Percentiles rank a stretch among this genome's conserved stretches.
phyloP scores from a whole-genome alignment of 805 yeast species.

The Saccharomycopsis fermentans region DNA sequence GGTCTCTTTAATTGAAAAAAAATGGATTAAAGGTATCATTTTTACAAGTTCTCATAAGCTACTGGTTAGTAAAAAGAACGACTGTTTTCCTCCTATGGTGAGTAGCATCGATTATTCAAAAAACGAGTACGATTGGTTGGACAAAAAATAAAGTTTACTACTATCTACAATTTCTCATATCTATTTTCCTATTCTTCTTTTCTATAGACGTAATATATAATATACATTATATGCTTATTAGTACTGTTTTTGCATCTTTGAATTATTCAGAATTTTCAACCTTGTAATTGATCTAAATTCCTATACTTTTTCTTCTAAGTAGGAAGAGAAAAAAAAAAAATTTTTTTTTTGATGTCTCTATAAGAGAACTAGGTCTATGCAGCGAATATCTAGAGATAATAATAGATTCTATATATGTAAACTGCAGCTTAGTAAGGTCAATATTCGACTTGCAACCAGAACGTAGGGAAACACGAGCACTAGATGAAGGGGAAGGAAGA shows the following conservation, averaged over 20 bases:
- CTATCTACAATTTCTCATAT: neutral
- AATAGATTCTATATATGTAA: too few relatives aligned
- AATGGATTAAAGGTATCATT: conserved; percentile 15
- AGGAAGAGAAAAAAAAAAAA: too few relatives aligned
- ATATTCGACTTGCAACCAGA: too few relatives aligned
- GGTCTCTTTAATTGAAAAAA: conserved; percentile 12
- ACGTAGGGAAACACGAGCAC: neutral
- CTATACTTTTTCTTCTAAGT: too few relatives aligned
- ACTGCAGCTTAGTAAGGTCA: too few relatives aligned
- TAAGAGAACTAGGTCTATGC: too few relatives aligned
- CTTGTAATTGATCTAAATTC: too few relatives aligned
- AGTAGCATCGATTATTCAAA: neutral
- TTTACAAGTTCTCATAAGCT: conserved; percentile 6
- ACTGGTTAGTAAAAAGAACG: conserved; percentile 12
- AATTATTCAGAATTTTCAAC: too few relatives aligned
- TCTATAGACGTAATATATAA: neutral
- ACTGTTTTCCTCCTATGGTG: conserved; percentile 9
- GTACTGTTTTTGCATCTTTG: too few relatives aligned
- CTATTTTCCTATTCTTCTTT: neutral
- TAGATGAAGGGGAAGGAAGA: conserved; percentile 22
- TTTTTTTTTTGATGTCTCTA: too few relatives aligned
- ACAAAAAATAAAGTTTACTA: conserved; percentile 1
- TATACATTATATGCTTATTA: too few relatives aligned
- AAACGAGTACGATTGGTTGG: conserved; percentile 15
- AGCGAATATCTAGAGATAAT: too few relatives aligned